Percentiles rank a stretch among this genome's conserved stretches.
Evolutionary conservation across 352 stramenopile species (phyloP).

Genomic region (Globisporangium middletonii): DNA sequence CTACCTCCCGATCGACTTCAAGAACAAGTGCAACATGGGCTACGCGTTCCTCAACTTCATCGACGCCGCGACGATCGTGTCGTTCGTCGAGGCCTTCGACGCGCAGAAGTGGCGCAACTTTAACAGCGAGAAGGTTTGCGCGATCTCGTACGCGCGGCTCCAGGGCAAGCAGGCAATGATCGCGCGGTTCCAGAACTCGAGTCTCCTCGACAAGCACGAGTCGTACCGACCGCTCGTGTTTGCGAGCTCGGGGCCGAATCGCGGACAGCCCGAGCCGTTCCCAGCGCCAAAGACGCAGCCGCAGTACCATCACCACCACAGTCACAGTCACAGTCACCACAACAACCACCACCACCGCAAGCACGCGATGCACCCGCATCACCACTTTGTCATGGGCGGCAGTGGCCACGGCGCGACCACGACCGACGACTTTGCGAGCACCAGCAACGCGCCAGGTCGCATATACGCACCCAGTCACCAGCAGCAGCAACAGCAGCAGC

Average conservation of each 20-base stretch:
- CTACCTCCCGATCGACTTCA: constrained; percentile 99
- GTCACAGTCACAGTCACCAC: background rate
- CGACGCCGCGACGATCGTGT: constrained; percentile 64
- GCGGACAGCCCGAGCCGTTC: constrained; percentile 64
- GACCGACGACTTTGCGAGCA: background rate
- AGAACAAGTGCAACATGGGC: constrained; percentile 99
- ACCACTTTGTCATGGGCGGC: constrained; percentile 16
- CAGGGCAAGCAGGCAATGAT: constrained; percentile 97
- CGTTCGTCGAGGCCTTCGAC: constrained; percentile 84
- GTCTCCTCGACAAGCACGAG: constrained; percentile 90
- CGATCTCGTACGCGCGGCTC: constrained; percentile 98
- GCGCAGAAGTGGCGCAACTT: constrained; percentile 95
- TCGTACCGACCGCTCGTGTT: constrained; percentile 92
- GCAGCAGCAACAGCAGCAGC: constrained; percentile 10
- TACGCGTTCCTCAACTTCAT: constrained; percentile 99
- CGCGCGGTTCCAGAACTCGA: constrained; percentile 98
- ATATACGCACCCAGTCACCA: constrained; percentile 13
- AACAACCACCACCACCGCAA: constrained; percentile 20
- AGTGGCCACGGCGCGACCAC: background rate
- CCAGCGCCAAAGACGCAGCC: constrained; percentile 44
- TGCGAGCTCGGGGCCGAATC: constrained; percentile 60
- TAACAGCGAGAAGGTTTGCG: constrained; percentile 98
- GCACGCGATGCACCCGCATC: constrained; percentile 9
- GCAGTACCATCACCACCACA: constrained; percentile 5
- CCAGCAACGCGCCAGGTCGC: background rate